Percentiles rank a stretch among this genome's conserved stretches.
phyloP scores from a whole-genome alignment of 352 stramenopile species.

The Globisporangium takayamanum region DNA sequence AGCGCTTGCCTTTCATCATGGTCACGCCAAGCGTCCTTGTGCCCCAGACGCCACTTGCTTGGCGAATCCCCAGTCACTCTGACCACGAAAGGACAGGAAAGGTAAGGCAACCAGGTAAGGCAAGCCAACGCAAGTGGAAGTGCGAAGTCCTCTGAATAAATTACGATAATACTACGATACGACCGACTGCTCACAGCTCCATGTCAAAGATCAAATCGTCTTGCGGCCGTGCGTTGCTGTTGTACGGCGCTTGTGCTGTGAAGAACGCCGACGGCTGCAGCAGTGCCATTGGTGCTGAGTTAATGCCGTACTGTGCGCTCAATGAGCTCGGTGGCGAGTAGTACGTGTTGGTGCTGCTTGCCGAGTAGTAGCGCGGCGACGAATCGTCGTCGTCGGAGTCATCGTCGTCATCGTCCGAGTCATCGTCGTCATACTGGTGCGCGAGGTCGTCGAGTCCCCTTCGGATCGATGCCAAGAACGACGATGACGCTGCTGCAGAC shows the following conservation, averaged over 20 bases:
- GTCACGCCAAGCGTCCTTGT: too few relatives aligned
- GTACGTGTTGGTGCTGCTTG: slow-evolving; percentile 13
- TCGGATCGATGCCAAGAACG: slow-evolving; percentile 18
- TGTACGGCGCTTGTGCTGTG: not conserved
- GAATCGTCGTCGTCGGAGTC: slow-evolving; percentile 6
- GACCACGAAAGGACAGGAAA: too few relatives aligned
- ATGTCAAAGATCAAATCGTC: slow-evolving; percentile 21
- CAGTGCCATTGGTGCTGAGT: not conserved
- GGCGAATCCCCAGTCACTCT: too few relatives aligned
- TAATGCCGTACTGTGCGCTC: not conserved
- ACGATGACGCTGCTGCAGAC: slow-evolving; percentile 9
- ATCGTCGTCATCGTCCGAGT: slow-evolving; percentile 6
- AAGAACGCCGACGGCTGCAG: not conserved
- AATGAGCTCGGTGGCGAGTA: slow-evolving; percentile 13
- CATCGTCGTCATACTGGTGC: slow-evolving; percentile 6
- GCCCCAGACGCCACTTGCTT: too few relatives aligned
- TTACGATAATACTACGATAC: not conserved
- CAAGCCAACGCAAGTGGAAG: too few relatives aligned
- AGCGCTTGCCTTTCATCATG: too few relatives aligned
- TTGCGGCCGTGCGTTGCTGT: not conserved
- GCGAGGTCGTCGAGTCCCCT: slow-evolving; percentile 15
- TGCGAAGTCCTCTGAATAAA: slow-evolving; percentile 6
- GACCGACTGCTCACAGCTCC: slow-evolving; percentile 12
- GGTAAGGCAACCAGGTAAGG: too few relatives aligned
- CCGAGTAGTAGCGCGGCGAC: slow-evolving; percentile 14